phyloP scores from a whole-genome alignment of 306 rosid species.

The Albizia julibrissin region DNA sequence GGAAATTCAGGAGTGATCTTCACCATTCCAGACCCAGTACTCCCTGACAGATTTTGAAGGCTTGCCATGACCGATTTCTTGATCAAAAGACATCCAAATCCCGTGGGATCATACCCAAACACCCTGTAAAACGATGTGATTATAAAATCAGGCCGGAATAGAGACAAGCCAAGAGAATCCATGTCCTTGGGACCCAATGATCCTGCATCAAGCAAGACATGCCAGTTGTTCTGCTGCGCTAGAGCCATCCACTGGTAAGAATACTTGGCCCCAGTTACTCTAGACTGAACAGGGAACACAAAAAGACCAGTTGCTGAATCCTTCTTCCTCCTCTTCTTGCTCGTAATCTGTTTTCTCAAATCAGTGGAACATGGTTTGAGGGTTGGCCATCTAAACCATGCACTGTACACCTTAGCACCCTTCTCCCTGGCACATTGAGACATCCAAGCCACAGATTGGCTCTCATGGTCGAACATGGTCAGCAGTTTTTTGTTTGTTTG shows the following conservation, averaged over 20 bases:
- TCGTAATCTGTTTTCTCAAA: slow-evolving; percentile 87
- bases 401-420: slow-evolving; percentile 87
- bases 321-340: slow-evolving; percentile 87
- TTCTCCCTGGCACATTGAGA: slow-evolving; percentile 86
- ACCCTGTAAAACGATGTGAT: slow-evolving; percentile 95
- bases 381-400: slow-evolving; percentile 99
- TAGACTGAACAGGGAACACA: slow-evolving; percentile 94
- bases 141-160: slow-evolving; percentile 94
- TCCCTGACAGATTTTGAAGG: slow-evolving; percentile 87
- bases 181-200: slow-evolving; percentile 97
- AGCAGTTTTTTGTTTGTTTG: slow-evolving; percentile 83
- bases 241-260: slow-evolving; percentile 99
- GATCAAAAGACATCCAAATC: slow-evolving; percentile 93
- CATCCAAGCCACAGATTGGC: slow-evolving; percentile 97
- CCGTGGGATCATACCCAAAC: slow-evolving; percentile 93
- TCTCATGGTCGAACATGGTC: slow-evolving; percentile 98
- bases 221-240: slow-evolving; percentile 98
- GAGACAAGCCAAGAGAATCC: slow-evolving; percentile 96
- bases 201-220: slow-evolving; percentile 94
- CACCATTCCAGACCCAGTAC: slow-evolving; percentile 95
- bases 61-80: slow-evolving; percentile 88
- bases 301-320: slow-evolving; percentile 89
- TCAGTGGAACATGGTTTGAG: slow-evolving; percentile 91
- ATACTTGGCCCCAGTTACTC: slow-evolving; percentile 95
- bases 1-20: slow-evolving; percentile 93